A percentile compares a stretch with the other conserved stretches of the same genome.
Conservation (phyloP, 2,329 filamentous ascomycete genomes). For the Phaeoacremonium minimum region DNA sequence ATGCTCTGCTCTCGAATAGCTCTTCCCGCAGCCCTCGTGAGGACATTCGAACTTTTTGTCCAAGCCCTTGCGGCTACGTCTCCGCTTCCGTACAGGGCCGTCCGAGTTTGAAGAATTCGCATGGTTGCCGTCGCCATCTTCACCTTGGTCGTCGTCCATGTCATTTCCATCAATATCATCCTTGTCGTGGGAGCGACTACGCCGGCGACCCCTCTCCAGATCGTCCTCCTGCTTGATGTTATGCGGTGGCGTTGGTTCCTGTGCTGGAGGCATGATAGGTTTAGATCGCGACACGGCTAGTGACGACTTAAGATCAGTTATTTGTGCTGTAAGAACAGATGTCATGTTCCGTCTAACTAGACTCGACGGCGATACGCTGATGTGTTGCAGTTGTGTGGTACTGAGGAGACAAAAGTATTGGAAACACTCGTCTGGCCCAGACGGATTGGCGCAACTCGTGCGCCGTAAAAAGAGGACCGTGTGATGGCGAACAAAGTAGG, state of each 20-base stretch:
- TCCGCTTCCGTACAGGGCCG: conserved; percentile 53
- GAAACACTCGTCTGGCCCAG: not conserved
- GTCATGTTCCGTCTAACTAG: conserved; percentile 33
- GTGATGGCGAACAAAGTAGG: conserved; percentile 12
- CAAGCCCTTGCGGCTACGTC: conserved; percentile 71
- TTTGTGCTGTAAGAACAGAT: conserved; percentile 33
- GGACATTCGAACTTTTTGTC: conserved; percentile 84
- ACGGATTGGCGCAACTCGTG: conserved; percentile 8
- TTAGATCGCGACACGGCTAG: conserved; percentile 32
- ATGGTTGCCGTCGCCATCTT: conserved; percentile 32
- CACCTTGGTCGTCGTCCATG: conserved; percentile 31
- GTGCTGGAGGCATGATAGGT: conserved; percentile 34
- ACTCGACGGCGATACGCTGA: not conserved
- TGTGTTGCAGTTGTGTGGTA: conserved; percentile 1
- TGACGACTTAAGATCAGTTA: conserved; percentile 30
- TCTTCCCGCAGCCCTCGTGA: conserved; percentile 86
- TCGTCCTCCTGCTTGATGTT: conserved; percentile 34
- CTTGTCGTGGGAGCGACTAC: conserved; percentile 37
- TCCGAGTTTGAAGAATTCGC: conserved; percentile 45
- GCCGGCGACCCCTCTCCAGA: conserved; percentile 31
- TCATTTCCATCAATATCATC: conserved; percentile 29
- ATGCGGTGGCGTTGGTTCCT: conserved; percentile 35
- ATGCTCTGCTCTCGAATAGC: conserved; percentile 93
- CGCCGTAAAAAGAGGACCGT: conserved; percentile 5
- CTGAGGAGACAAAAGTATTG: conserved; percentile 1